These are phyloP conservation scores for Piper longum DNA, from an alignment of 164 flowering plant species.

Conservation along the genomic window DNA sequence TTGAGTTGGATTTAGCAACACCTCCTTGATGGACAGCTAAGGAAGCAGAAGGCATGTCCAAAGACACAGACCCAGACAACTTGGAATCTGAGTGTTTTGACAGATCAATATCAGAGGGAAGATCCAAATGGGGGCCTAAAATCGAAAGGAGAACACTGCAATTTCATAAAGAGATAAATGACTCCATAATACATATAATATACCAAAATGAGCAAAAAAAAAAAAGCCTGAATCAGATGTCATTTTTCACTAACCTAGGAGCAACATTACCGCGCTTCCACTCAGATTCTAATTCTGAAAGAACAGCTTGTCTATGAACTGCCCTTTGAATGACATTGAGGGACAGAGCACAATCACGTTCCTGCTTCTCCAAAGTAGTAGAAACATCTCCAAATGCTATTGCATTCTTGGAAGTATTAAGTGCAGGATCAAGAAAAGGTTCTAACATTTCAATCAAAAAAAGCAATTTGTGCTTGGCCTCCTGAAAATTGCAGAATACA, in stretches of 20 bases:
- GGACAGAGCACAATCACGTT: conserved; percentile 44
- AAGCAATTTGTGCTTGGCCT: conserved; percentile 57
- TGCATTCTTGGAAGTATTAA: conserved; percentile 29
- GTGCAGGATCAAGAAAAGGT: conserved; percentile 74
- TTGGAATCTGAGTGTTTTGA: conserved; percentile 34
- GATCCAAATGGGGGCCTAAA: conserved; percentile 61
- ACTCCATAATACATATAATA: not conserved
- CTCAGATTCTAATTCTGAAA: conserved; percentile 74
- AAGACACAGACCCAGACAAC: conserved; percentile 25
- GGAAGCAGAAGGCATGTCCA: conserved; percentile 15
- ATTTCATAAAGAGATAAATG: not conserved
- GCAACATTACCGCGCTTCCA: conserved; percentile 78
- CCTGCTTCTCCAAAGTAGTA: conserved; percentile 33
- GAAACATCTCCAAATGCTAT: conserved; percentile 69
- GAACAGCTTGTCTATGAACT: conserved; percentile 60
- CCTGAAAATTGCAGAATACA: conserved; percentile 24
- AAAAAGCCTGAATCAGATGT: not conserved
- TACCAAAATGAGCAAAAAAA: conserved; percentile 1
- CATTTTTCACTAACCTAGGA: conserved; percentile 43
- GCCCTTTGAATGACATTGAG: conserved; percentile 65
- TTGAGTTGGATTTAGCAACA: conserved; percentile 25
- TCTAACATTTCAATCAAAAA: conserved; percentile 89
- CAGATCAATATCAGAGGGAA: conserved; percentile 66
- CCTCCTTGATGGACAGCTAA: conserved; percentile 15
- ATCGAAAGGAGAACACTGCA: conserved; percentile 82